A percentile compares a stretch with the other conserved stretches of the same genome.
phyloP scores from a whole-genome alignment of 495 filamentous ascomycete genomes.

The Podospora anserina region DNA sequence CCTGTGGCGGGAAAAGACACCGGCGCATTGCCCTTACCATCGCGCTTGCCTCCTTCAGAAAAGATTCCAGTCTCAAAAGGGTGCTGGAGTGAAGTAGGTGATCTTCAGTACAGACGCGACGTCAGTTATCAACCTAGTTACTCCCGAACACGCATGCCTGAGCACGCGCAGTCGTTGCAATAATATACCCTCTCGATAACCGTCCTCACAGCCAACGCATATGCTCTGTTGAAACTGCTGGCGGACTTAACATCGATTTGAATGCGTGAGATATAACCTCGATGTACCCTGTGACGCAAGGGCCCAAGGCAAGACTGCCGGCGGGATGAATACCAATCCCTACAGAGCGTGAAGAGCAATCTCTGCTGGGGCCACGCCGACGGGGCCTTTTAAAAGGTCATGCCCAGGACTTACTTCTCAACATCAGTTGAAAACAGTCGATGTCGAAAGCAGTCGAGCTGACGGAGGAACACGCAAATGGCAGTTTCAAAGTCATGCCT shows the following conservation, averaged over 20 bases:
- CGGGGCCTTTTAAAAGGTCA: constrained; percentile 13
- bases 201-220: not conserved
- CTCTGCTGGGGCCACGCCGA: not conserved
- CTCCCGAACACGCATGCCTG: constrained; percentile 1
- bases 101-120: not conserved
- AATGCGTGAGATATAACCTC: no score
- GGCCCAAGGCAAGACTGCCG: not conserved
- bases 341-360: not conserved
- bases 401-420: not conserved
- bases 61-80: constrained; percentile 33
- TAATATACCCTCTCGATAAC: not conserved
- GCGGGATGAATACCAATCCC: not conserved
- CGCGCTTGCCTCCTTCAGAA: constrained; percentile 57
- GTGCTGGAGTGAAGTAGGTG: not conserved
- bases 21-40: constrained; percentile 51
- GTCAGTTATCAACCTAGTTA: not conserved
- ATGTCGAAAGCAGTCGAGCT: not conserved
- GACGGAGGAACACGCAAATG: not conserved
- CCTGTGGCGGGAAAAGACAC: constrained; percentile 20
- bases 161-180: not conserved
- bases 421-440: no score
- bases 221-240: not conserved
- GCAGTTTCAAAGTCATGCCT: not conserved
- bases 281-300: not conserved
- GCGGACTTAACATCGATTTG: no score